Conservation (phyloP, 1,139 yeast genomes). For the Pichia norvegensis region DNA sequence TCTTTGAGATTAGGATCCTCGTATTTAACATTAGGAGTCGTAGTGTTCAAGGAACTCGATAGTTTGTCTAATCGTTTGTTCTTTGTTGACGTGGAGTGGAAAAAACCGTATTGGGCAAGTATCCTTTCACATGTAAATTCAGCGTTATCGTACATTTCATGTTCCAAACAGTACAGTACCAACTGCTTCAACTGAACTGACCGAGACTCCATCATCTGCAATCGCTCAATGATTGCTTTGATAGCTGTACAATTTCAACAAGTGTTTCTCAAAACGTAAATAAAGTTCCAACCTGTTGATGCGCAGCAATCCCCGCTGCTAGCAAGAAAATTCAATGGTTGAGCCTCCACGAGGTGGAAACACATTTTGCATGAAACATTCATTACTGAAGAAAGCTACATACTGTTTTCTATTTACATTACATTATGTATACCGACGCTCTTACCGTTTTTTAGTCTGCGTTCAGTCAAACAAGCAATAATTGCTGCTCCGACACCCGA, state of each 20-base stretch:
- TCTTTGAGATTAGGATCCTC: not conserved
- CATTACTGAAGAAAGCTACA: not conserved
- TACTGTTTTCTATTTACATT: not conserved
- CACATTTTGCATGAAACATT: not conserved
- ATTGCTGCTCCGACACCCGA: constrained; percentile 98
- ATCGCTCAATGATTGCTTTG: not conserved
- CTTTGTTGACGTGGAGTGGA: constrained; percentile 5
- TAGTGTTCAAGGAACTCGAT: not conserved
- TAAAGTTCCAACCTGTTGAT: not conserved
- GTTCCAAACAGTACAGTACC: constrained; percentile 60
- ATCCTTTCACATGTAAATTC: constrained; percentile 76
- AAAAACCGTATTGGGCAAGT: constrained; percentile 34
- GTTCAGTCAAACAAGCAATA: constrained; percentile 87
- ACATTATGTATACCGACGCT: constrained; percentile 53
- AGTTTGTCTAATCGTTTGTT: not conserved
- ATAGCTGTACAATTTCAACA: no score
- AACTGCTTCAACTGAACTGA: constrained; percentile 21
- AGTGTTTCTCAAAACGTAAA: not conserved
- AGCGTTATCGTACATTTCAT: constrained; percentile 61
- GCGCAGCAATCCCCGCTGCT: not conserved
- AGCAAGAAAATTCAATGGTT: no score
- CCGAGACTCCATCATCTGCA: constrained; percentile 16
- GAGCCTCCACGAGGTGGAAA: not conserved
- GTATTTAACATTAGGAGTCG: not conserved
- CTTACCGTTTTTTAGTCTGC: constrained; percentile 61